Percentiles rank a stretch among this genome's conserved stretches.
Conservation (phyloP, 495 filamentous ascomycete species). For the Choiromyces venosus region DNA sequence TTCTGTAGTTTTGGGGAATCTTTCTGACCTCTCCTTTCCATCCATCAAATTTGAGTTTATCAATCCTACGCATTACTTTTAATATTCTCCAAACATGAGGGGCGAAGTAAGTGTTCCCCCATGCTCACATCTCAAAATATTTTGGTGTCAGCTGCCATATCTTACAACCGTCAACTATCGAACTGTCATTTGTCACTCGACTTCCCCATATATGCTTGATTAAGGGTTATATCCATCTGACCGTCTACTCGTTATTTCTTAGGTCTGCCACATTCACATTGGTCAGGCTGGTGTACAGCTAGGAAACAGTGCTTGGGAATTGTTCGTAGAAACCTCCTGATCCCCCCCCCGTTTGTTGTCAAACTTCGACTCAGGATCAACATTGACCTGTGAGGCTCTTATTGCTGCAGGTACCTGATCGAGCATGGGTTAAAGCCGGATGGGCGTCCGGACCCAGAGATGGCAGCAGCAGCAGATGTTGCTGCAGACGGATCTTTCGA, state of each 20-base stretch:
- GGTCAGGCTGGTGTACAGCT: conserved; percentile 92
- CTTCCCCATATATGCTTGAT: conserved; percentile 21
- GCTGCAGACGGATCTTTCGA: conserved; percentile 68
- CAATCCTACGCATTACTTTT: conserved; percentile 9
- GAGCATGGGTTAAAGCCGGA: conserved; percentile 82
- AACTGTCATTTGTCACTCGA: neutral
- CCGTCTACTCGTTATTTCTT: conserved; percentile 9
- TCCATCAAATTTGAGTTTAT: conserved; percentile 5
- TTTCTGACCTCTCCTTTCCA: conserved; percentile 16
- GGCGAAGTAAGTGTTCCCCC: conserved; percentile 49
- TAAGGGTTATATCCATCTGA: conserved; percentile 24
- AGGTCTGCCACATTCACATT: conserved; percentile 87
- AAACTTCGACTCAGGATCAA: conserved; percentile 18
- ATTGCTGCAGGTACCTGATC: conserved; percentile 65
- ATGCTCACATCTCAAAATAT: conserved; percentile 2
- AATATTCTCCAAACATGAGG: conserved; percentile 47
- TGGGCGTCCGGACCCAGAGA: conserved; percentile 61
- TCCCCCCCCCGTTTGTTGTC: conserved; percentile 8
- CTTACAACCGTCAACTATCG: neutral
- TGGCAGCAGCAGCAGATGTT: conserved; percentile 49
- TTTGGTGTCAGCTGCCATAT: conserved; percentile 13
- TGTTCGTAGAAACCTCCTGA: conserved; percentile 57
- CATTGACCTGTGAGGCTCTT: conserved; percentile 8
- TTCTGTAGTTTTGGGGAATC: neutral
- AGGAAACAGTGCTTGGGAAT: conserved; percentile 90